phyloP scores from a whole-genome alignment of 2,329 filamentous ascomycete species.

The Capronia americana region DNA sequence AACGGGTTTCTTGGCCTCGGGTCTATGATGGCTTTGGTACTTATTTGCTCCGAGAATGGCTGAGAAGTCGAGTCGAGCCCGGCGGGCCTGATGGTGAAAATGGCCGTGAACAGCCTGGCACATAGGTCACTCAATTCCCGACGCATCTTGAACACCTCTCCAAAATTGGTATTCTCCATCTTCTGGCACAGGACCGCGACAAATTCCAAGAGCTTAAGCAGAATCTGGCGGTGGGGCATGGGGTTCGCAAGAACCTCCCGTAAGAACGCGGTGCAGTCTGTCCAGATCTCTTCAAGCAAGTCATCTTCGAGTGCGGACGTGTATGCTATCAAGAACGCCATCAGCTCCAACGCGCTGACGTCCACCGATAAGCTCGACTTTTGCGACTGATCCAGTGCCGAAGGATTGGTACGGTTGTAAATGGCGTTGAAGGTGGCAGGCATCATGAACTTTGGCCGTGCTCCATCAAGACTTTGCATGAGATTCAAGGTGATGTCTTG shows the following conservation, averaged over 20 bases:
- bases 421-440: slow-evolving; percentile 95
- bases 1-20: slow-evolving; percentile 39
- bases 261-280: slow-evolving; percentile 88
- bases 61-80: slow-evolving; percentile 64
- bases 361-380: slow-evolving; percentile 89
- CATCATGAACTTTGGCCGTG: slow-evolving; percentile 86
- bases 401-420: slow-evolving; percentile 89
- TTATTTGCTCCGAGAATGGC: slow-evolving; percentile 5
- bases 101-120: slow-evolving; percentile 83
- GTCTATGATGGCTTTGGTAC: slow-evolving; percentile 28
- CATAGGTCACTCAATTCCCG: slow-evolving; percentile 90
- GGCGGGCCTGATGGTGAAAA: slow-evolving; percentile 87
- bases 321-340: slow-evolving; percentile 89
- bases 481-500: slow-evolving; percentile 74
- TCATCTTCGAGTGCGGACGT: slow-evolving; percentile 90
- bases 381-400: slow-evolving; percentile 75
- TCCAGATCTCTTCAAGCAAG: slow-evolving; percentile 97
- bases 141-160: slow-evolving; percentile 90
- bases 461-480: slow-evolving; percentile 88
- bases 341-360: slow-evolving; percentile 80
- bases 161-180: slow-evolving; percentile 96
- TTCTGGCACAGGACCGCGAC: slow-evolving; percentile 90
- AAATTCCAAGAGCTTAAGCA: slow-evolving; percentile 86
- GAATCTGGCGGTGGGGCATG: slow-evolving; percentile 88
- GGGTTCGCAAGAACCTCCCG: slow-evolving; percentile 90